Conservation (phyloP, 345 rosid species). For the Eucalyptus virginea region DNA sequence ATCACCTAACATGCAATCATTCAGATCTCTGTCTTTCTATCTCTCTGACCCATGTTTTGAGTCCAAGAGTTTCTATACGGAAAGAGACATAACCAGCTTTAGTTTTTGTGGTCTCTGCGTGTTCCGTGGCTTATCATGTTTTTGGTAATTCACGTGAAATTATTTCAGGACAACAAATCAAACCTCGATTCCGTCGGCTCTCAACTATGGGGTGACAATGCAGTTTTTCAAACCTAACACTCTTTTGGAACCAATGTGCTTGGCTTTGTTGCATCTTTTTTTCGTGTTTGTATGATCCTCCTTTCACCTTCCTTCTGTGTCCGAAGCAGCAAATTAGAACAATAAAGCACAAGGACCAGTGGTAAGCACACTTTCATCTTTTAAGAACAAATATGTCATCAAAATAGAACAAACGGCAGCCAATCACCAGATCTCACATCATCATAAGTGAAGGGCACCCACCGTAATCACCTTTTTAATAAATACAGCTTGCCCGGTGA, state of each 20-base stretch:
- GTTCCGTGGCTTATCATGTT: not conserved
- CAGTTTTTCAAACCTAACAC: not conserved
- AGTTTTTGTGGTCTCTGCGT: not conserved
- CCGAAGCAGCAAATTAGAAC: not conserved
- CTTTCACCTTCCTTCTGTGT: not conserved
- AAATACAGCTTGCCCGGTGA: not conserved
- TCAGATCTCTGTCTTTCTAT: not conserved
- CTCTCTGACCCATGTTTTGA: not conserved
- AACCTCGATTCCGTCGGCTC: not conserved
- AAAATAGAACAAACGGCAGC: too few species aligned
- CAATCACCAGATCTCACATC: not conserved
- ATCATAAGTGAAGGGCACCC: not conserved
- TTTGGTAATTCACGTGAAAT: not conserved
- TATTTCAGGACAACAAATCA: not conserved
- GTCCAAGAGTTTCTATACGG: not conserved
- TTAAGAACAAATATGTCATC: not conserved
- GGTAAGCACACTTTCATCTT: not conserved
- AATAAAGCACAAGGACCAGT: not conserved
- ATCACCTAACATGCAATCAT: not conserved
- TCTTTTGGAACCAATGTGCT: not conserved
- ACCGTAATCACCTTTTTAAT: not conserved
- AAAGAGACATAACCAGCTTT: not conserved
- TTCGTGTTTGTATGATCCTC: not conserved
- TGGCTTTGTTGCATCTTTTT: not conserved
- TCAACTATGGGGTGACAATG: not conserved